phyloP scores from a whole-genome alignment of 768 basidiomycete species.

The Hygrocybe coccinea region DNA sequence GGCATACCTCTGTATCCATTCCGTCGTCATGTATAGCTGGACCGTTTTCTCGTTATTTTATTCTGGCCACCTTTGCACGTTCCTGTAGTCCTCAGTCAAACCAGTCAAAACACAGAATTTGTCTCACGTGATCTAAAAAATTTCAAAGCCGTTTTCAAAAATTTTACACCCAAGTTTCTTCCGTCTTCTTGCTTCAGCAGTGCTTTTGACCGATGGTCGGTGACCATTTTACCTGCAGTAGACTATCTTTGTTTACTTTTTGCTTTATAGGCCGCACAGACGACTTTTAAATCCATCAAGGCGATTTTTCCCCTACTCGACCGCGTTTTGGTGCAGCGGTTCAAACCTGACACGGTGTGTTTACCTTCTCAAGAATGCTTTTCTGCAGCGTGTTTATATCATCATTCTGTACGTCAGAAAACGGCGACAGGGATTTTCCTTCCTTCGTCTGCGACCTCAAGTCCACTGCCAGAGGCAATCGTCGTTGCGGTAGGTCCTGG shows the following conservation, averaged over 20 bases:
- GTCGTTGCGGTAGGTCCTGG: slow-evolving; percentile 96
- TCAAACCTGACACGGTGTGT: slow-evolving; percentile 92
- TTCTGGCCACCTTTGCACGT: too few relatives aligned
- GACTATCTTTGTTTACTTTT: too few relatives aligned
- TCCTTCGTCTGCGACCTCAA: slow-evolving; percentile 80
- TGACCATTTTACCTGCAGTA: too few relatives aligned
- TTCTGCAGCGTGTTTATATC: not conserved
- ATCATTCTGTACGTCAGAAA: slow-evolving; percentile 55
- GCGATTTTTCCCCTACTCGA: slow-evolving; percentile 87
- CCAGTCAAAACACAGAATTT: too few relatives aligned
- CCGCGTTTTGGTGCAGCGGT: slow-evolving; percentile 94
- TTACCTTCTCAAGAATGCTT: not conserved
- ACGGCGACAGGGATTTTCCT: slow-evolving; percentile 96
- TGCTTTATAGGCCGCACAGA: slow-evolving; percentile 62
- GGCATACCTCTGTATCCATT: not conserved
- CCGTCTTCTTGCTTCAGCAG: too few relatives aligned
- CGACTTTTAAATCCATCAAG: slow-evolving; percentile 94
- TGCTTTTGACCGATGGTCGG: too few relatives aligned
- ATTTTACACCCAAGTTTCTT: too few relatives aligned
- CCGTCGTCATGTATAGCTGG: not conserved
- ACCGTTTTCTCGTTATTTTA: too few relatives aligned
- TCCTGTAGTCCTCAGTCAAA: too few relatives aligned
- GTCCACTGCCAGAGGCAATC: slow-evolving; percentile 92
- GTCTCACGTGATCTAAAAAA: too few relatives aligned
- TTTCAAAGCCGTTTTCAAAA: too few relatives aligned